Conservation (phyloP, 495 filamentous ascomycete species). For the Aspergillus sparsus region DNA sequence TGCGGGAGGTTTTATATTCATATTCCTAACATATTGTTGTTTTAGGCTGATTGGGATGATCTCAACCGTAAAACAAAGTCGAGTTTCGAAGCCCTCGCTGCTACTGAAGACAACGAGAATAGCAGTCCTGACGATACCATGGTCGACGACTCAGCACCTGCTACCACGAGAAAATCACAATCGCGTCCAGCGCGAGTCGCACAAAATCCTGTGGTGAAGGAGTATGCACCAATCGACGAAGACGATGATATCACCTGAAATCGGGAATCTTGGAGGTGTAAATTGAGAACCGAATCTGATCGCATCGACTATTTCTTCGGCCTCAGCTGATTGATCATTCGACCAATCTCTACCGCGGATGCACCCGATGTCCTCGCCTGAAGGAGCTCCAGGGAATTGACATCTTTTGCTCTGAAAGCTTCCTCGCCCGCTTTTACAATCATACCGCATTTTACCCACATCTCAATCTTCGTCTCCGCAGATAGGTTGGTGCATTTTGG, state of each 20-base stretch:
- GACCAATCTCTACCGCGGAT: conserved; percentile 58
- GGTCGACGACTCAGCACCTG: conserved; percentile 33
- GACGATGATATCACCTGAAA: conserved; percentile 50
- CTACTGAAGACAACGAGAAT: conserved; percentile 23
- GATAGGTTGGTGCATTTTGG: conserved; percentile 75
- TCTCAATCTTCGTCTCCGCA: conserved; percentile 71
- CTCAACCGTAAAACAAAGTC: conserved; percentile 38
- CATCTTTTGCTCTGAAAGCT: conserved; percentile 78
- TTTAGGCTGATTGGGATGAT: conserved; percentile 47
- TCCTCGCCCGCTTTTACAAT: conserved; percentile 89
- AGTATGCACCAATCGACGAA: conserved; percentile 34
- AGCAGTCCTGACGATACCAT: conserved; percentile 33
- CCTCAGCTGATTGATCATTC: conserved; percentile 59
- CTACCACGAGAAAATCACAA: conserved; percentile 22
- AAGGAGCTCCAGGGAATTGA: conserved; percentile 63
- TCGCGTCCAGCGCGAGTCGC: conserved; percentile 17
- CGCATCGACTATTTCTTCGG: conserved; percentile 44
- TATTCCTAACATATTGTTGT: conserved; percentile 21
- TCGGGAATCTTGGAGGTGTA: conserved; percentile 5
- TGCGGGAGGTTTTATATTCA: conserved; percentile 1
- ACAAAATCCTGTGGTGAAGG: conserved; percentile 23
- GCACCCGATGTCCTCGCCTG: conserved; percentile 57
- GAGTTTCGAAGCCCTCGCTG: conserved; percentile 34
- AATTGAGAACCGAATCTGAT: conserved; percentile 18
- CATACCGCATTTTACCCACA: conserved; percentile 97